A percentile compares a stretch with the other conserved stretches of the same genome.
Conservation (phyloP, 1,284 basidiomycete genomes). For the Cryptococcus sp. region DNA sequence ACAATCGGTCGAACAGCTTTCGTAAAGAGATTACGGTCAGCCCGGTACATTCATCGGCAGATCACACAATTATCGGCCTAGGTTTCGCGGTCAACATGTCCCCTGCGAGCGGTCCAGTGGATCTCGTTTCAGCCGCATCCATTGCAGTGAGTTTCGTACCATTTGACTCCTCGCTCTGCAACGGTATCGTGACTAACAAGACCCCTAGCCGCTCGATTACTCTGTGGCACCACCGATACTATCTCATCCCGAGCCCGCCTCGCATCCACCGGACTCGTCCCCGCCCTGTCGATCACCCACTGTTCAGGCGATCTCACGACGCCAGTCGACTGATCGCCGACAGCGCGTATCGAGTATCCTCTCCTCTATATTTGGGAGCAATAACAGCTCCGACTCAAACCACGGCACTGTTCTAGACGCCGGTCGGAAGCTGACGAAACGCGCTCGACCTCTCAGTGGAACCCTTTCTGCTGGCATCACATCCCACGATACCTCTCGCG, state of each 20-base stretch:
- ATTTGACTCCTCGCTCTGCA: neutral
- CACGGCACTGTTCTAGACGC: neutral
- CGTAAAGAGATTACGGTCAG: slow-evolving; percentile 1
- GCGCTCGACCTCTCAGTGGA: slow-evolving; percentile 1
- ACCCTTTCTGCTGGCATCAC: neutral
- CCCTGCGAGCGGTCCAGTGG: neutral
- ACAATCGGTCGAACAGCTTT: slow-evolving; percentile 11
- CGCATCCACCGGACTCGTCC: slow-evolving; percentile 8
- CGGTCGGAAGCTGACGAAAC: slow-evolving; percentile 13
- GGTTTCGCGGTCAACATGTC: neutral
- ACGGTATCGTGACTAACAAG: no score
- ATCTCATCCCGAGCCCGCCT: neutral
- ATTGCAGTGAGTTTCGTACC: neutral
- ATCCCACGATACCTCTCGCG: slow-evolving; percentile 4
- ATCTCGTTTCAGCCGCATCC: neutral
- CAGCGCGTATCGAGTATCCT: slow-evolving; percentile 20
- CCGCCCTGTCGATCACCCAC: neutral
- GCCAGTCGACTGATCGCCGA: slow-evolving; percentile 5
- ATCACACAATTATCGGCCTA: neutral
- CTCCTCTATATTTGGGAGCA: slow-evolving; percentile 17
- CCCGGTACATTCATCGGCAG: neutral
- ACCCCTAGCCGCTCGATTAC: no score
- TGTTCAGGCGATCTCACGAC: slow-evolving; percentile 1
- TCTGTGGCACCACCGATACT: no score
- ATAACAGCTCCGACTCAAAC: neutral